A percentile compares a stretch with the other conserved stretches of the same genome.
phyloP scores from a whole-genome alignment of 148 eudicot species.

The Suaeda aralocaspica region DNA sequence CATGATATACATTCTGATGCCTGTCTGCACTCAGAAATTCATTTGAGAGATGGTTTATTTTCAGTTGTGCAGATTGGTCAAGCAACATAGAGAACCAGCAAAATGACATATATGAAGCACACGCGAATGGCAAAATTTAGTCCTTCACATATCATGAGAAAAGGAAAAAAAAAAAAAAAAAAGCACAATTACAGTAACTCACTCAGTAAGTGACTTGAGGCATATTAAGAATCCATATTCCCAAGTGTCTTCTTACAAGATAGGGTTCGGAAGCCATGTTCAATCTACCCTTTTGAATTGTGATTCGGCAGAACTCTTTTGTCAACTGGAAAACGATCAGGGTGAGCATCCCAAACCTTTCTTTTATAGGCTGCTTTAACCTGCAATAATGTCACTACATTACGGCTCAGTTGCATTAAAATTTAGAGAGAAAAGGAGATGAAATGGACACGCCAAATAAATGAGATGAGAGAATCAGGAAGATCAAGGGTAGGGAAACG shows the following conservation, averaged over 20 bases:
- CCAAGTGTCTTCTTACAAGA: not conserved
- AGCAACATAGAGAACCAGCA: not conserved
- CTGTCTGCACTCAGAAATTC: not conserved
- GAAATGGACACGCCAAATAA: too few species aligned
- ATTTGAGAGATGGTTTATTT: too few species aligned
- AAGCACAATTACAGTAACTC: not conserved
- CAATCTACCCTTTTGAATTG: slow-evolving; percentile 59
- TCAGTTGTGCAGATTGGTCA: not conserved
- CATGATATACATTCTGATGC: not conserved
- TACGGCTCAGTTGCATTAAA: too few species aligned
- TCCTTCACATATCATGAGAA: not conserved
- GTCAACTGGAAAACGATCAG: slow-evolving; percentile 56
- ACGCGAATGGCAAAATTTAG: not conserved
- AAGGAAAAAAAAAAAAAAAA: not conserved
- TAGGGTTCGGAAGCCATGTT: not conserved
- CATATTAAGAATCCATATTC: not conserved
- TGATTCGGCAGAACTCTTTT: slow-evolving; percentile 46
- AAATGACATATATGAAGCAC: not conserved
- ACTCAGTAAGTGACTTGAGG: too few species aligned
- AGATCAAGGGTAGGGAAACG: too few species aligned
- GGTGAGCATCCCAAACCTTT: slow-evolving; percentile 68
- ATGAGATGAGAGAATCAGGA: too few species aligned
- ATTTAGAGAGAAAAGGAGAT: too few species aligned
- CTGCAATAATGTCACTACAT: slow-evolving; percentile 25
- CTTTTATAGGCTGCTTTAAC: slow-evolving; percentile 64